phyloP scores from a whole-genome alignment of 805 yeast species.

The Scheffersomyces amazonensis region DNA sequence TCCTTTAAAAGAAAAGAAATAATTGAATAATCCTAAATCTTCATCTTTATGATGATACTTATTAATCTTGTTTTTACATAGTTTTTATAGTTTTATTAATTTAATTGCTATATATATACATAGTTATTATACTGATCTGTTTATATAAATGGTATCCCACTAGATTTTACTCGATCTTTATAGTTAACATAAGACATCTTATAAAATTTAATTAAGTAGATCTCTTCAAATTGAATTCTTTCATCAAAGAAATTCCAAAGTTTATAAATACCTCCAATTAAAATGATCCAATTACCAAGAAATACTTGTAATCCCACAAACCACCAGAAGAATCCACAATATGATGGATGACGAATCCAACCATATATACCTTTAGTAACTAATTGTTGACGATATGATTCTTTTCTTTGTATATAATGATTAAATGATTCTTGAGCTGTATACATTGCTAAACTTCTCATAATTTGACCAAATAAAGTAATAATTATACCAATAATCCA shows the following conservation, averaged over 20 bases:
- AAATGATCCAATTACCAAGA: slow-evolving; percentile 62
- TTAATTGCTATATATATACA: not conserved
- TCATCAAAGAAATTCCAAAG: slow-evolving; percentile 66
- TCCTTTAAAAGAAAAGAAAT: slow-evolving; percentile 4
- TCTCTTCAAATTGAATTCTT: slow-evolving; percentile 75
- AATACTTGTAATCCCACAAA: slow-evolving; percentile 80
- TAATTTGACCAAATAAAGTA: slow-evolving; percentile 58
- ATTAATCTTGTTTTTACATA: not conserved
- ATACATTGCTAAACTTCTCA: slow-evolving; percentile 78
- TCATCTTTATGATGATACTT: not conserved
- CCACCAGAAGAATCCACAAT: slow-evolving; percentile 92
- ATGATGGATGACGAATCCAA: slow-evolving; percentile 80
- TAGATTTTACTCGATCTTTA: slow-evolving; percentile 14
- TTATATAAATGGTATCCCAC: not conserved
- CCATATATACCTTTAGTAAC: slow-evolving; percentile 75
- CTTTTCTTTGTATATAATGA: slow-evolving; percentile 64
- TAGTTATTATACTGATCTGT: not conserved
- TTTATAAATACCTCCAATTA: slow-evolving; percentile 50
- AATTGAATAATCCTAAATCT: not conserved
- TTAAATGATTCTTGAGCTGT: slow-evolving; percentile 86
- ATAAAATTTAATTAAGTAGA: slow-evolving; percentile 61
- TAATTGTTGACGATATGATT: slow-evolving; percentile 55
- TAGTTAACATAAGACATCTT: slow-evolving; percentile 63
- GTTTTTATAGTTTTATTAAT: not conserved
- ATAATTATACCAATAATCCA: slow-evolving; percentile 45